Evolutionary conservation across 202 grass and related monocot species (phyloP), one percentile per base, ranked within the genome.

Genomic region (Musa balbisiana): DNA sequence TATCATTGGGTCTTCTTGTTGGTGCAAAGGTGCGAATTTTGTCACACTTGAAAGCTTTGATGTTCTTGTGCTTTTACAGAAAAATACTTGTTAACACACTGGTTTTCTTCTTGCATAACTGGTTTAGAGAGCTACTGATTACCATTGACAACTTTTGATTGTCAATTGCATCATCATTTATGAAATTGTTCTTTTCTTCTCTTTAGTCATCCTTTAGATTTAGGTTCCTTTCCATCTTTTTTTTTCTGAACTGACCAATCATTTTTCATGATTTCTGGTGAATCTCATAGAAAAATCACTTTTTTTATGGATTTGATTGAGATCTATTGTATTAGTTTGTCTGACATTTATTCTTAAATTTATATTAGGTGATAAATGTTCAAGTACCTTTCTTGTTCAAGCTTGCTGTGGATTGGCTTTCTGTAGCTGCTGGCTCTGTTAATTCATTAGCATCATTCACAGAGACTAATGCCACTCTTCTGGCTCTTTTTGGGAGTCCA

Each of bases 341-440:
- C 80, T 84, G 67, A 85, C 53, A 22, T 55, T 85, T 82, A 51
- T 23, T 87, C 77, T 84, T 21, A 76, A 82, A 83, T 86, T 81
- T 73, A 85, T 23, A 77, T 62, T 79, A 97, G 93, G 93, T 94
- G 89, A 98, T 98, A 91, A 98, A 98, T 90, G 95, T 98, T 74
- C 95, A 98, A 92, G 88, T 94, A 64, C 95, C 95, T 83, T 93
- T 98, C 84, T 81, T 98, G 62, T 98, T 98, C 90, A 98, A 98
- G 88, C 87, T 92, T 79, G 95, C 95, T 78, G 71, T 98, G 26
- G 91, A 98, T 83, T 94, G 94, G 95, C 87, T 98, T 76, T 84
- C 95, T 76, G 87, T 88, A 78, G 49, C 91, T 76, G 83, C 84
- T 56, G 91, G 94, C 1, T 81, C 87, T 80, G 85, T 89, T 79